A percentile compares a stretch with the other conserved stretches of the same genome.
Conservation (phyloP, 306 rosid genomes). For the Senna siamea region DNA sequence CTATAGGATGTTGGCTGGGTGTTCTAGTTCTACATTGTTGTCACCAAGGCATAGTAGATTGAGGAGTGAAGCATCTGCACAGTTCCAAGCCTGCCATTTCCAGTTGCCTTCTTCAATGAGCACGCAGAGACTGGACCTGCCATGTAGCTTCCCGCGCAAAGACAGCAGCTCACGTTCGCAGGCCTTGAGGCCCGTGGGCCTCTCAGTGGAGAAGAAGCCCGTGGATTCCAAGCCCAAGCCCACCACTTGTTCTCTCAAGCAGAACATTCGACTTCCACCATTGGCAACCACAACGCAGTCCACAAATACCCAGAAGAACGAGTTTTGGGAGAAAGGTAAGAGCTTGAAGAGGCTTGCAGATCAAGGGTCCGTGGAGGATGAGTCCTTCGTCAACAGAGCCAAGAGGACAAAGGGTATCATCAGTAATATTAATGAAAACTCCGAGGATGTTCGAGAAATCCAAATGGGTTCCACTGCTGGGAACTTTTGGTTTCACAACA, state of each 20-base stretch:
- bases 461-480: slow-evolving; percentile 51
- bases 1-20: slow-evolving; percentile 99
- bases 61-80: slow-evolving; percentile 88
- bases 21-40: slow-evolving; percentile 96
- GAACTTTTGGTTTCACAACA: slow-evolving; percentile 73
- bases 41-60: slow-evolving; percentile 93
- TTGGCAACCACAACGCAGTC: slow-evolving; percentile 56
- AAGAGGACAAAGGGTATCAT: slow-evolving; percentile 76
- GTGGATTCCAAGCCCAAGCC: slow-evolving; percentile 48
- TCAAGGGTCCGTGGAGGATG: slow-evolving; percentile 55
- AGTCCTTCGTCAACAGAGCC: slow-evolving; percentile 54
- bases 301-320: slow-evolving; percentile 42
- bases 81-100: slow-evolving; percentile 92
- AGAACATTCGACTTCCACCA: slow-evolving; percentile 84
- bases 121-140: slow-evolving; percentile 94
- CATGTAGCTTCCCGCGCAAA: slow-evolving; percentile 77
- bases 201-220: slow-evolving; percentile 67
- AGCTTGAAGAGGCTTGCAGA: slow-evolving; percentile 72
- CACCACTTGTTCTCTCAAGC: slow-evolving; percentile 67
- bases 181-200: slow-evolving; percentile 69
- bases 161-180: slow-evolving; percentile 60
- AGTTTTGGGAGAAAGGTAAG: slow-evolving; percentile 66
- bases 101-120: slow-evolving; percentile 76
- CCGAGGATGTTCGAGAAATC: slow-evolving; percentile 36
- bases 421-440: too few species aligned